Evolutionary conservation across 2,329 filamentous ascomycete species (phyloP).

Genomic region (Pyrenophora teres): DNA sequence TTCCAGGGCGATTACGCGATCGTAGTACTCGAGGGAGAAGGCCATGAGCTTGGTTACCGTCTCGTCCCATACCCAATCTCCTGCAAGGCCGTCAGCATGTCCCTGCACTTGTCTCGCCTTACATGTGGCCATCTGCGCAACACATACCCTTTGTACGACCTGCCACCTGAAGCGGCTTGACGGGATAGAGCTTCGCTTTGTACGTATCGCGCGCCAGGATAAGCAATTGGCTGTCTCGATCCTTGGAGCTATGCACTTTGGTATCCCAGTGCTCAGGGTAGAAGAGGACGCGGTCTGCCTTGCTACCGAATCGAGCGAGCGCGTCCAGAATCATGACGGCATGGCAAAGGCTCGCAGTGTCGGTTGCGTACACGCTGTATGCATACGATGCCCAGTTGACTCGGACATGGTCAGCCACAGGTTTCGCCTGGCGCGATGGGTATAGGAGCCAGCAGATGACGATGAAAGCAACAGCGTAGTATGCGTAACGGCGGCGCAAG

Average conservation of each 20-base stretch:
- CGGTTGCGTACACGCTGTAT: slow-evolving; percentile 52
- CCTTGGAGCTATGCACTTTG: slow-evolving; percentile 29
- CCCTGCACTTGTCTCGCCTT: slow-evolving; percentile 10
- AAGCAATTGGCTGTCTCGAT: slow-evolving; percentile 54
- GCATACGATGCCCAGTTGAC: slow-evolving; percentile 50
- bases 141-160: slow-evolving; percentile 39
- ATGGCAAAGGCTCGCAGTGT: slow-evolving; percentile 51
- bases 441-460: slow-evolving; percentile 38
- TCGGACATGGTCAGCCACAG: slow-evolving; percentile 12
- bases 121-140: slow-evolving; percentile 2
- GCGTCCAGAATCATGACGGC: slow-evolving; percentile 53
- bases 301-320: slow-evolving; percentile 49
- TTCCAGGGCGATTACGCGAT: slow-evolving; percentile 62
- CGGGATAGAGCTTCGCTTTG: slow-evolving; percentile 56
- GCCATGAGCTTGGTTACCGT: slow-evolving; percentile 71
- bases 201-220: slow-evolving; percentile 55
- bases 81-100: slow-evolving; percentile 32
- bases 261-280: slow-evolving; percentile 51
- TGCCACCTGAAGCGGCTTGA: slow-evolving; percentile 49
- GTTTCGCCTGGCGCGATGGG: slow-evolving; percentile 15
- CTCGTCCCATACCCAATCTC: slow-evolving; percentile 60
- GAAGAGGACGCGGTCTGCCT: slow-evolving; percentile 53
- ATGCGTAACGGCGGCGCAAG: slow-evolving; percentile 36
- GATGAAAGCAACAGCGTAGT: slow-evolving; percentile 33
- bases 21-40: slow-evolving; percentile 69